A percentile compares a stretch with the other conserved stretches of the same genome.
Evolutionary conservation across 2,329 filamentous ascomycete genomes (phyloP).

Genomic region (Sporothrix protearum): DNA sequence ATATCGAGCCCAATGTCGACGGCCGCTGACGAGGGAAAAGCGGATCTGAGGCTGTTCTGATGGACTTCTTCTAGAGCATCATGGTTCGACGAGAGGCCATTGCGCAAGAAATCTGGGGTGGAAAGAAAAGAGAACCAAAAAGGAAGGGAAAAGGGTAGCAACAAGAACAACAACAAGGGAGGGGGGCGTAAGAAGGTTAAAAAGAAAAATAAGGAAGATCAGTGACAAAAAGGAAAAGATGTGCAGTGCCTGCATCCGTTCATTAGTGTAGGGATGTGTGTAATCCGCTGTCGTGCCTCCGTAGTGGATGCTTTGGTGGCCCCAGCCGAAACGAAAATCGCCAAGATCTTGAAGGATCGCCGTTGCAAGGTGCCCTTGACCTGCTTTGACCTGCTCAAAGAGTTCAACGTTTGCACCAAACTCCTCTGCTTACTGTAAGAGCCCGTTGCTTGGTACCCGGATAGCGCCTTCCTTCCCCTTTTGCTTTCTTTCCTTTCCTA

Average conservation of each 20-base stretch:
- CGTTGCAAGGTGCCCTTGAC: conserved; percentile 12
- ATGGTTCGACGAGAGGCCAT: background rate
- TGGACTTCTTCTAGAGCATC: background rate
- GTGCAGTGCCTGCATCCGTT: background rate
- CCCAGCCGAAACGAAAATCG: conserved; percentile 19
- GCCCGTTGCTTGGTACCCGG: background rate
- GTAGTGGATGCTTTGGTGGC: conserved; percentile 5
- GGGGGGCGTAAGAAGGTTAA: conserved; percentile 3
- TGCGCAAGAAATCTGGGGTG: background rate
- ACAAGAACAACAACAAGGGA: background rate
- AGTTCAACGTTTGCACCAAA: background rate
- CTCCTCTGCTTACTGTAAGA: background rate
- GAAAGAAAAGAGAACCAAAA: background rate
- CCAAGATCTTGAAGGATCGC: conserved; percentile 19
- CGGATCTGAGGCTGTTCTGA: background rate
- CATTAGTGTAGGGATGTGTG: background rate
- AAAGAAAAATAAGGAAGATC: conserved; percentile 9
- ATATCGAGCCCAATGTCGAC: background rate
- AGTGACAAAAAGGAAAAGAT: conserved; percentile 16
- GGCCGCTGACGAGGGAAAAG: background rate
- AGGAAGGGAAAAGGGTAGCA: background rate
- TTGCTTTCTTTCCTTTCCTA: background rate
- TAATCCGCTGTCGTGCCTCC: conserved; percentile 1
- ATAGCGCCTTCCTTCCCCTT: conserved; percentile 1
- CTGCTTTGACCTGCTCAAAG: background rate